Base-by-base conservation (phyloP, 139 green algal species). In the Gonium pectorale region DNA sequence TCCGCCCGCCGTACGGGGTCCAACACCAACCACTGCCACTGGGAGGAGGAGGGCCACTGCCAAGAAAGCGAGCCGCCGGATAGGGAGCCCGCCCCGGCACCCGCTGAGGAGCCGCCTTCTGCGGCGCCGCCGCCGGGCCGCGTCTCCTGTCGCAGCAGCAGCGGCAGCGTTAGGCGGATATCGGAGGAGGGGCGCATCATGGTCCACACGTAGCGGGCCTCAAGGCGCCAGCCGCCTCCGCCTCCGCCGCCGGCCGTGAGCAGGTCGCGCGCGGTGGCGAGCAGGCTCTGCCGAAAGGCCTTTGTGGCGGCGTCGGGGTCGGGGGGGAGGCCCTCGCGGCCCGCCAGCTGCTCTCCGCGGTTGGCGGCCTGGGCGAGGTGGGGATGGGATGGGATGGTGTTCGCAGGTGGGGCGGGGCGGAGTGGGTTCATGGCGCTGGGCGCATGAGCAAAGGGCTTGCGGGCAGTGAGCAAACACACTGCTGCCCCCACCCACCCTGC, bases 151-250 rank as follows among this genome's bases (percentile, higher is more conserved):
- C 68, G 68, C 29, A 60, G 8, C 43, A 77, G 68, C 68, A 83
- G 41, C 60, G 77, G 77, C 43, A 83, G 37, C n/a, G 59, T 71
- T 22, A 82, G 75, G 59, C 75, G 59, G n/a, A 82, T 82, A n/a
- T 82, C 75, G 40, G 75, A 8, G 9, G 75, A 82, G 21, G 75
- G 75, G 40, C 27, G 41, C 31, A 62, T 40, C 75, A 82, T 71
- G 41, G 35, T 11, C 75, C 60, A 71, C 17, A 38, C 41, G 38
- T 46, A 68, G 38, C 13, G 3, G 43, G 9, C 2, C 75, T 56
- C 17, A n/a, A 72, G 75, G 59, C 31, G 38, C 75, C 75, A 71
- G 41, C 31, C 13, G 56, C 73, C 41, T 24, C 54, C 49, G 49
- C 49, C 49, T 26, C 59, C 59, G 59, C 59, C 59, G 27, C 59